A percentile compares a stretch with the other conserved stretches of the same genome.
These are phyloP conservation scores for Jacaranda mimosifolia DNA, from an alignment of 257 asterid genomes.

Conservation along the genomic window DNA sequence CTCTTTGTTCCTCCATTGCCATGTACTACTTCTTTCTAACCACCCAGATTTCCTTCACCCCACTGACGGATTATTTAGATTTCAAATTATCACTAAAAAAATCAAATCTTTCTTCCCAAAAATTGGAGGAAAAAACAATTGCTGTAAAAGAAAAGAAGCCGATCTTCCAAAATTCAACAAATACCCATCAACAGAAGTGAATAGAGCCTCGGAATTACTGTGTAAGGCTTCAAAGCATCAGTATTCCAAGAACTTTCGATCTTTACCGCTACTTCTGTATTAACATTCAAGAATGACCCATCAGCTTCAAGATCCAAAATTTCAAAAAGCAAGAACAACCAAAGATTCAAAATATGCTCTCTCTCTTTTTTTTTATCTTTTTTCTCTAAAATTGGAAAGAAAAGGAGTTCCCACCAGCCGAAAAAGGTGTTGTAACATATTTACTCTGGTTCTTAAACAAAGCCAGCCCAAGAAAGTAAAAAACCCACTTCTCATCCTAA, in stretches of 20 bases:
- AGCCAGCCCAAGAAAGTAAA: conserved; percentile 34
- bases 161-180: conserved; percentile 31
- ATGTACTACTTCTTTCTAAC: conserved; percentile 19
- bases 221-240: conserved; percentile 3
- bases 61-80: conserved; percentile 10
- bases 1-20: conserved; percentile 51
- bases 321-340: conserved; percentile 33
- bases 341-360: conserved; percentile 21
- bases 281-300: conserved; percentile 47
- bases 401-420: conserved; percentile 35
- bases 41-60: conserved; percentile 28
- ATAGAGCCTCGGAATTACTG: neutral
- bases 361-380: neutral
- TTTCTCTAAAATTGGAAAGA: conserved; percentile 9
- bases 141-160: neutral
- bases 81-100: neutral
- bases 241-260: conserved; percentile 25
- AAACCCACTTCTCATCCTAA: conserved; percentile 33
- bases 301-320: conserved; percentile 57
- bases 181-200: neutral
- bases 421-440: conserved; percentile 36
- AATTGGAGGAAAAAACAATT: conserved; percentile 13
- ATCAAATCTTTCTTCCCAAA: conserved; percentile 25
- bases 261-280: conserved; percentile 46
- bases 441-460: conserved; percentile 27